These are phyloP conservation scores for Tylopilus sp. DNA, from an alignment of 1,284 basidiomycete species.

Conservation along the genomic window DNA sequence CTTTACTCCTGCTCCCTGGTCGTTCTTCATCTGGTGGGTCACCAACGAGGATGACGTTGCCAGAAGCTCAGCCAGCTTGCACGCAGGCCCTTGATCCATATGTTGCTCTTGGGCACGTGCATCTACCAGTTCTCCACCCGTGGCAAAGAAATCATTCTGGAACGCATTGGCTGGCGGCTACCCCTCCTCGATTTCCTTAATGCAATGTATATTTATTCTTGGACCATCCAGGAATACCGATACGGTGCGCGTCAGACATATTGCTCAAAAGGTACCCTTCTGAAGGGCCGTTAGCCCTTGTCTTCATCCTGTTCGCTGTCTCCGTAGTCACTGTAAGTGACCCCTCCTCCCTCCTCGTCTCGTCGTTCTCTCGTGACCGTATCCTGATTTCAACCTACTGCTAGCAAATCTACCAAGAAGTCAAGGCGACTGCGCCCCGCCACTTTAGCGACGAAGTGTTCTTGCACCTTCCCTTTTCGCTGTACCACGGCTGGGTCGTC, in stretches of 20 bases:
- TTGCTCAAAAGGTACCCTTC: background rate
- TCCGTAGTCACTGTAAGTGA: conserved; percentile 64
- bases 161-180: conserved; percentile 86
- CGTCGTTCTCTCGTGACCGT: background rate
- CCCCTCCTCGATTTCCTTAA: conserved; percentile 84
- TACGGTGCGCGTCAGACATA: conserved; percentile 41
- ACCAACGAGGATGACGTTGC: conserved; percentile 7
- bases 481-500: conserved; percentile 94
- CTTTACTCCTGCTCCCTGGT: conserved; percentile 86
- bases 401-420: conserved; percentile 85
- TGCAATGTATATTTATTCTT: conserved; percentile 81
- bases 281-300: conserved; percentile 54
- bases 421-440: conserved; percentile 73
- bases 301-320: conserved; percentile 80
- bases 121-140: conserved; percentile 84
- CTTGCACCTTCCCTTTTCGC: conserved; percentile 82
- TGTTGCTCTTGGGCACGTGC: conserved; percentile 81
- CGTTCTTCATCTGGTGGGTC: conserved; percentile 74
- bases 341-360: background rate
- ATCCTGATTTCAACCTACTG: background rate
- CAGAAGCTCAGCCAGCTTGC: conserved; percentile 6
- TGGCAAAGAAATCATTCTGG: conserved; percentile 79
- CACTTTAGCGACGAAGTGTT: conserved; percentile 73
- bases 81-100: conserved; percentile 73
- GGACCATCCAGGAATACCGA: conserved; percentile 70